Conservation (phyloP, 129 eudicot genomes). For the Apium graveolens region DNA sequence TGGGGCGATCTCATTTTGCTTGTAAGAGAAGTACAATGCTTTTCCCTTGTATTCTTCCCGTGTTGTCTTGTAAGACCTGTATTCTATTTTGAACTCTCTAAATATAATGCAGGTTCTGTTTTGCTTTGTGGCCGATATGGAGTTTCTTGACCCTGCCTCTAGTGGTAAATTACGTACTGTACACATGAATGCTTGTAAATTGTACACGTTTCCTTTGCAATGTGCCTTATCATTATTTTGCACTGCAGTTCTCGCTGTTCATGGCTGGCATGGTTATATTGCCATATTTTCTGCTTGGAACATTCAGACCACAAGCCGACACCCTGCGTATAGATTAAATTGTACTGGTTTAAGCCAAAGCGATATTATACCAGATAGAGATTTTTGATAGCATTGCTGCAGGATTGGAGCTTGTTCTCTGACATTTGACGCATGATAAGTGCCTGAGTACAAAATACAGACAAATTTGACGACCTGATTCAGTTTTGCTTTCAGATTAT, state of each 20-base stretch:
- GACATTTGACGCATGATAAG: constrained; percentile 1
- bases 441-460: constrained; percentile 13
- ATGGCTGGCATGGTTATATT: constrained; percentile 85
- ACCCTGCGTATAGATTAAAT: constrained; percentile 61
- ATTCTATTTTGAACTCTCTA: neutral
- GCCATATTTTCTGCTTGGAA: constrained; percentile 65
- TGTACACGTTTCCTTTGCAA: neutral
- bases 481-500: neutral
- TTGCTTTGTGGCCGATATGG: constrained; percentile 93
- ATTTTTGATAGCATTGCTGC: constrained; percentile 9
- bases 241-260: constrained; percentile 78
- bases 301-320: constrained; percentile 53
- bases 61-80: neutral
- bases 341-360: constrained; percentile 4
- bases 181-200: neutral
- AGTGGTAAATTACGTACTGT: constrained; percentile 36
- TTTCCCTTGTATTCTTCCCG: constrained; percentile 5
- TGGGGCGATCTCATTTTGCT: constrained; percentile 64
- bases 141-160: constrained; percentile 90
- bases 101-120: constrained; percentile 48
- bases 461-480: neutral
- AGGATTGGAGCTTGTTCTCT: neutral
- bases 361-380: neutral
- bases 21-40: constrained; percentile 39
- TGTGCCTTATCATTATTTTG: constrained; percentile 5